Evolutionary conservation across 257 asterid species (phyloP).

Genomic region (Jacaranda mimosifolia): DNA sequence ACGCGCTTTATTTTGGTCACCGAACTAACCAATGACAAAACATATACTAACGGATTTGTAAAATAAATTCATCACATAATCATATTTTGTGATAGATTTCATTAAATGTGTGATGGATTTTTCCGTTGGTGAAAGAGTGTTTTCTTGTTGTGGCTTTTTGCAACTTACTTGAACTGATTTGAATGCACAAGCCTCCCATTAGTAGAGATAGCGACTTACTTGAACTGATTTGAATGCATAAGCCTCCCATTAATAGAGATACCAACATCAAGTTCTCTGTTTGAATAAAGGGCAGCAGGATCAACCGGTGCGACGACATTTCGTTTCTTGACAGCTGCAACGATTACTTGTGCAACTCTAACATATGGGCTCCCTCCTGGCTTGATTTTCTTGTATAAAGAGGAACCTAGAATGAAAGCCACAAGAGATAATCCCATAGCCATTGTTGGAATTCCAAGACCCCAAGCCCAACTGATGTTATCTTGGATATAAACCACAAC

Average conservation of each 20-base stretch:
- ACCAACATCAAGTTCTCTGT: constrained; percentile 61
- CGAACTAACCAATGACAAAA: too few relatives aligned
- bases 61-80: not conserved
- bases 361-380: constrained; percentile 87
- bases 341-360: constrained; percentile 67
- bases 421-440: constrained; percentile 67
- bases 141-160: too few relatives aligned
- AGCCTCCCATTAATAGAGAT: constrained; percentile 70
- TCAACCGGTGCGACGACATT: constrained; percentile 43
- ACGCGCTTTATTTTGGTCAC: too few relatives aligned
- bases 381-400: constrained; percentile 63
- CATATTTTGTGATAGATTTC: too few relatives aligned
- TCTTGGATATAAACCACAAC: constrained; percentile 86
- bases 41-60: not conserved
- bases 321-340: constrained; percentile 77
- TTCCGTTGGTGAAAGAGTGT: too few relatives aligned
- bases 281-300: constrained; percentile 52
- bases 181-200: constrained; percentile 79
- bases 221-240: constrained; percentile 72
- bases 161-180: constrained; percentile 76
- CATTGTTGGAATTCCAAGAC: constrained; percentile 82
- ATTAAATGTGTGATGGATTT: too few relatives aligned
- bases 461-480: constrained; percentile 83
- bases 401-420: constrained; percentile 60
- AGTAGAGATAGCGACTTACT: constrained; percentile 55